Conservation (phyloP, 371 early-diverging fungal species). For the Mycotypha africana region DNA sequence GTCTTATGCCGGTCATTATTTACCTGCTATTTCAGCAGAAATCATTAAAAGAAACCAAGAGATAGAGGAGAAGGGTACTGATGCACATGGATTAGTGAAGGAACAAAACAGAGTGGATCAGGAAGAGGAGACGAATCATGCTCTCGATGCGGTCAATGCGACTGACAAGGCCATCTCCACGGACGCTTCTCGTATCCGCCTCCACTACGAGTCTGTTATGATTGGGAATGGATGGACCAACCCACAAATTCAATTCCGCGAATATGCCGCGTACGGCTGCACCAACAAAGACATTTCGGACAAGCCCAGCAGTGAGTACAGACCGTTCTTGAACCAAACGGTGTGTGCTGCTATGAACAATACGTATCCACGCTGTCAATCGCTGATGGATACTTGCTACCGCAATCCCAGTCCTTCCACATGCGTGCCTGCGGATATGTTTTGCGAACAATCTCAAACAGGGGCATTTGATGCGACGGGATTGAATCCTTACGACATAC, state of each 20-base stretch:
- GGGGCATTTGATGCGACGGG: conserved; percentile 44
- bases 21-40: conserved; percentile 67
- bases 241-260: conserved; percentile 81
- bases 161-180: no score
- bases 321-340: conserved; percentile 32
- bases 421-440: conserved; percentile 75
- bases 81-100: no score
- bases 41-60: conserved; percentile 58
- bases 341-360: conserved; percentile 65
- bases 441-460: conserved; percentile 67
- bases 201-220: conserved; percentile 66
- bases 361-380: conserved; percentile 62
- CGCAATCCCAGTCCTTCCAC: conserved; percentile 59
- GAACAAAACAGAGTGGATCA: conserved; percentile 1
- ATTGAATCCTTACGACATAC: conserved; percentile 65
- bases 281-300: no score
- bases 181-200: no score
- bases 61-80: background rate
- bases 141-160: conserved; percentile 28
- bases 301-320: conserved; percentile 10
- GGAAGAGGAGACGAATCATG: no score
- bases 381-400: conserved; percentile 74
- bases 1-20: conserved; percentile 74
- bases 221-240: conserved; percentile 93
- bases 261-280: conserved; percentile 81